Percentiles rank a stretch among this genome's conserved stretches.
Evolutionary conservation across 148 eudicot species (phyloP).

Genomic region (Selenicereus undatus): DNA sequence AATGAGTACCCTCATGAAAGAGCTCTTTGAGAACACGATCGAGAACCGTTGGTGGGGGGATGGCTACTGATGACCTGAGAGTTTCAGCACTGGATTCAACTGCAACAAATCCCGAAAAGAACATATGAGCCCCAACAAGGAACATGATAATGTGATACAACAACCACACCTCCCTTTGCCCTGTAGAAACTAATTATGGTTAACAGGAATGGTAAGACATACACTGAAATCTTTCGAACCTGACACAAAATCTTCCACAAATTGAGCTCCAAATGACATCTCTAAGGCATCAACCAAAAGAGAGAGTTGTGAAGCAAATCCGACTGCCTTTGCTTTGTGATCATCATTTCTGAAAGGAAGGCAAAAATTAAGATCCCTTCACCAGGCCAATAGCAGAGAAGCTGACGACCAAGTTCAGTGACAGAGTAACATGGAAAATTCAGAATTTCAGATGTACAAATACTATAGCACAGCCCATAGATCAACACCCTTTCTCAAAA

Average conservation of each 20-base stretch:
- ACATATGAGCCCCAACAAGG: neutral
- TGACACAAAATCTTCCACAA: constrained; percentile 93
- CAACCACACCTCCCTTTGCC: constrained; percentile 12
- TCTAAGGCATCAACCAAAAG: constrained; percentile 69
- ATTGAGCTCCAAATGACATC: constrained; percentile 71
- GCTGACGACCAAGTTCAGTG: constrained; percentile 4
- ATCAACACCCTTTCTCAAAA: neutral
- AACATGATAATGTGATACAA: neutral
- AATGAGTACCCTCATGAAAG: constrained; percentile 65
- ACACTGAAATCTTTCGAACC: constrained; percentile 43
- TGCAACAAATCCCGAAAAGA: constrained; percentile 27
- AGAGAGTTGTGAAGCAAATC: constrained; percentile 86
- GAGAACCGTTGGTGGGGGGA: constrained; percentile 95
- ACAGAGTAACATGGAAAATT: constrained; percentile 1
- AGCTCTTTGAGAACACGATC: constrained; percentile 93
- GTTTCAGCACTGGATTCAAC: constrained; percentile 72
- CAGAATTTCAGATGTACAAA: neutral
- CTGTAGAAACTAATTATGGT: neutral
- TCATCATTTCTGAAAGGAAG: constrained; percentile 38
- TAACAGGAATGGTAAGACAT: constrained; percentile 18
- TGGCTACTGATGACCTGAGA: constrained; percentile 62
- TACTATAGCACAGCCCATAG: neutral
- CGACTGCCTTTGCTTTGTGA: constrained; percentile 45
- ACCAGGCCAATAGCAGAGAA: neutral
- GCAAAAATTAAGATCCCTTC: constrained; percentile 1